Conservation (phyloP, 495 filamentous ascomycete species). For the Penicillium bialowiezense region DNA sequence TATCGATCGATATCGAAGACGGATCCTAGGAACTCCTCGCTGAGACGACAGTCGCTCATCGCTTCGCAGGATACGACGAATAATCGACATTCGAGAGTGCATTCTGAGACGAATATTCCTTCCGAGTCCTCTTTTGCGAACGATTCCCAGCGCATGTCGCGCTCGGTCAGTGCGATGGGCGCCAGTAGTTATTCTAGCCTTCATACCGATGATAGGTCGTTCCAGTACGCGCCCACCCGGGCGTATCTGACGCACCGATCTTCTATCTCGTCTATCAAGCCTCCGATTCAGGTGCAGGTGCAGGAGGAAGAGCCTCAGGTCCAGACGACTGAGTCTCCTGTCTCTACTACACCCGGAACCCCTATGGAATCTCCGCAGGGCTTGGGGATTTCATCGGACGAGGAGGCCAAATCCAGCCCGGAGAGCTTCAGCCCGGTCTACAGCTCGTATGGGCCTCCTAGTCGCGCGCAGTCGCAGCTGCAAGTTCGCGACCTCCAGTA, state of each 20-base stretch:
- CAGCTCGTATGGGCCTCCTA: conserved; percentile 35
- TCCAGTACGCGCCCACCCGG: conserved; percentile 37
- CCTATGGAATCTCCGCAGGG: conserved; percentile 26
- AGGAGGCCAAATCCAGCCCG: conserved; percentile 24
- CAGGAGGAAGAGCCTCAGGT: conserved; percentile 4
- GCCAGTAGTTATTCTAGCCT: conserved; percentile 35
- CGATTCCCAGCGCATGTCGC: conserved; percentile 29
- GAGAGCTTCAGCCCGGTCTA: conserved; percentile 38
- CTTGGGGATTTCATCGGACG: conserved; percentile 29
- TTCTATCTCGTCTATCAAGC: conserved; percentile 31
- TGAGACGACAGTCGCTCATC: conserved; percentile 40
- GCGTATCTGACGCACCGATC: conserved; percentile 40
- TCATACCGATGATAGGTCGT: conserved; percentile 38
- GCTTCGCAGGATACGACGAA: conserved; percentile 32
- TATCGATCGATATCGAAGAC: conserved; percentile 43
- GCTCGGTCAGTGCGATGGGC: conserved; percentile 45
- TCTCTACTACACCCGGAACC: conserved; percentile 13
- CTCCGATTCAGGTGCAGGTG: conserved; percentile 12
- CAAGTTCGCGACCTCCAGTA: conserved; percentile 83
- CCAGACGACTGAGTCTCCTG: conserved; percentile 6
- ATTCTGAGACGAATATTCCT: conserved; percentile 56
- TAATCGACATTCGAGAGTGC: conserved; percentile 54
- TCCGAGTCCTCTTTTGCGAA: conserved; percentile 30
- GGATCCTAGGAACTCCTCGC: conserved; percentile 33
- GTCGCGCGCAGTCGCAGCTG: conserved; percentile 49